Base-by-base conservation (phyloP, 2,329 filamentous ascomycete genomes). In the Cercospora sp. region DNA sequence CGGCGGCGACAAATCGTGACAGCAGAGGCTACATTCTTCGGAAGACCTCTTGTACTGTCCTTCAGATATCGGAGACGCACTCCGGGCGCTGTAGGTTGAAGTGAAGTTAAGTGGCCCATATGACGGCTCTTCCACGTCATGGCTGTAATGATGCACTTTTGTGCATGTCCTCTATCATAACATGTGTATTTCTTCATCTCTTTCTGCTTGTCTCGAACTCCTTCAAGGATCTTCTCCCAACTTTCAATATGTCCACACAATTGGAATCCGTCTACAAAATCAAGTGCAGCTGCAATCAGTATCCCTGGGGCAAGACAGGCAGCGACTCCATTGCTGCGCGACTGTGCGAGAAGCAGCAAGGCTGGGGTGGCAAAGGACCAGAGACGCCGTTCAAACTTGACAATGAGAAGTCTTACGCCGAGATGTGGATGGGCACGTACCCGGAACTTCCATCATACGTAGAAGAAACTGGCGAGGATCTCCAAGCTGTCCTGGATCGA, bases 341-440 rank as follows among this genome's bases (percentile, higher is more conserved):
- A 51, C 80, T 92, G 9, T 91, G 89, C 73, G 83, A 85, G 10
- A 86, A 89, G 72, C 91, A 89, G 0, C 88, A 88, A 0, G 87
- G 87, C 28, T 78, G 76, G 73, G 73, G 73, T 48, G 74, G 73
- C 57, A 70, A 77, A 51, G 73, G 74, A 1, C 73, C 74, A 23
- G 70, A 76, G 12, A 85, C 83, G 5, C 82, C 83, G 40, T 90
- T 90, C 80, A 83, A 86, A 68, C 85, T 93, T 60, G 84, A 92
- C 23, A 86, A 91, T 64, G 82, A 84, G 66, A 84, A 88, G 72
- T 79, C 82, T 6, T 93, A 93, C 75, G 85, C 87, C 1, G 88
- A 90, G 76, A 85, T 87, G 81, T 93, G 90, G 90, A 90, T 93
- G 82, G 90, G 90, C 3, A 92, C 91, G 55, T 92, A 93, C 75